Conservation (phyloP, 2,329 filamentous ascomycete genomes). For the Cladosporium velox region DNA sequence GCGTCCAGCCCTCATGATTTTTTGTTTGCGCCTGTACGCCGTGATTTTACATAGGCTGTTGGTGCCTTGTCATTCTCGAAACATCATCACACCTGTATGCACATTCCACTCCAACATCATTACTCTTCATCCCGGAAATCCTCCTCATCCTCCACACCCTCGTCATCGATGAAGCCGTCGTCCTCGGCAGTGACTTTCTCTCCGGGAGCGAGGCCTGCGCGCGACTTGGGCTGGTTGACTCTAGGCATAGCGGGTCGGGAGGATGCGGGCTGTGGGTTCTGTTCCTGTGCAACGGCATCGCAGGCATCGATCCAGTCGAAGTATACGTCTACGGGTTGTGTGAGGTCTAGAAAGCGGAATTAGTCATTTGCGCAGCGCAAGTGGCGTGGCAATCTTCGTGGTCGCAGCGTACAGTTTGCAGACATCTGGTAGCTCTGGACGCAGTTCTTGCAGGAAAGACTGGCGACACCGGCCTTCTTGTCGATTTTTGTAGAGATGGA, state of each 20-base stretch:
- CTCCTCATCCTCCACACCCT: slow-evolving; percentile 38
- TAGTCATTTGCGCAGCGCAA: background rate
- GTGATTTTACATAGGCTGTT: background rate
- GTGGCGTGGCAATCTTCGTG: background rate
- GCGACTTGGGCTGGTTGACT: slow-evolving; percentile 15
- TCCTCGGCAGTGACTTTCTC: slow-evolving; percentile 37
- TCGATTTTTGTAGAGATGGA: slow-evolving; percentile 89
- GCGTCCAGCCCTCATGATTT: background rate
- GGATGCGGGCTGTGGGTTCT: slow-evolving; percentile 43
- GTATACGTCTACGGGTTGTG: slow-evolving; percentile 90
- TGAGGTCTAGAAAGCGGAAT: slow-evolving; percentile 65
- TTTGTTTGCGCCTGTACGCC: slow-evolving; percentile 7
- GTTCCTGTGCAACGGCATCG: slow-evolving; percentile 68
- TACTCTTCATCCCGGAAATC: slow-evolving; percentile 35
- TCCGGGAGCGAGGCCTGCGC: slow-evolving; percentile 31
- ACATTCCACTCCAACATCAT: background rate
- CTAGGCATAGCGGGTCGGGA: slow-evolving; percentile 18
- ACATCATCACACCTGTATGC: background rate
- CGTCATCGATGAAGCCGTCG: slow-evolving; percentile 40
- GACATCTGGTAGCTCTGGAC: slow-evolving; percentile 90
- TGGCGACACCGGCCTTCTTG: slow-evolving; percentile 85
- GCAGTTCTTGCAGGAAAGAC: slow-evolving; percentile 87
- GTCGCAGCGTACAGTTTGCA: slow-evolving; percentile 60
- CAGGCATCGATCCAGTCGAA: slow-evolving; percentile 98
- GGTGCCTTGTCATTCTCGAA: background rate